Evolutionary conservation across 2,329 filamentous ascomycete genomes (phyloP), one percentile per base, ranked within the genome.

Genomic region (Ceratocystis papillata): DNA sequence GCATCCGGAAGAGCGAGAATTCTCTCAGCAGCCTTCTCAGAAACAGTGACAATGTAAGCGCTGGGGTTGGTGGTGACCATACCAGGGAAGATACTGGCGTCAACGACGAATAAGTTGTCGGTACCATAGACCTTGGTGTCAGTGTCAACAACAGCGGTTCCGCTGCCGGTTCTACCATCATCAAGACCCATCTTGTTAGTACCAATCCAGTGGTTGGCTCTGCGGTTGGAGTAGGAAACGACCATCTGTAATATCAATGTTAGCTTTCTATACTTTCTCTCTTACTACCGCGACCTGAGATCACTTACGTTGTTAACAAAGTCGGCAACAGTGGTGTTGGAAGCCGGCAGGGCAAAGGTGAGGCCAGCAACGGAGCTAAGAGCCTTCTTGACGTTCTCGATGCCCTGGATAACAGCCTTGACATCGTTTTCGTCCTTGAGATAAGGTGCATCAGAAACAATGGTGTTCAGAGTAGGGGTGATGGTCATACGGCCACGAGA

Each of bases 31-130:
- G 84, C 84, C 53, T 80, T 79, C 76, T 88, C 86, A 20, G 85
- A 81, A 20, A 80, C 83, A 45, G 84, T 78, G 72, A 88, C 84
- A 70, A 88, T 83, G 48, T 83, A 80, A 1, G 84, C 81, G 61
- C 83, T 82, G 1, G 87, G 87, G 74, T 90, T 90, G 20, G 85
- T 83, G 0, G 84, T 85, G 2, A 85, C 79, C 70, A 88, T 82
- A 69, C 87, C 86, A 0, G 87, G 86, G 76, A 88, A 87, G 71
- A 89, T 85, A 68, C 81, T 82, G 0, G 82, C 86, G 70, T 89
- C 86, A 3, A 88, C 83, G 15, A 88, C 81, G 71, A 85, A 87
- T 57, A 87, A 76, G 74, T 88, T 87, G 70, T 87, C 83, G 0
- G 82, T 87, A 46, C 85, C 85, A 71, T 83, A 87, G 5, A 88